These are phyloP conservation scores for Umbilicus rupestris DNA, from an alignment of 164 flowering plant genomes.

Conservation along the genomic window DNA sequence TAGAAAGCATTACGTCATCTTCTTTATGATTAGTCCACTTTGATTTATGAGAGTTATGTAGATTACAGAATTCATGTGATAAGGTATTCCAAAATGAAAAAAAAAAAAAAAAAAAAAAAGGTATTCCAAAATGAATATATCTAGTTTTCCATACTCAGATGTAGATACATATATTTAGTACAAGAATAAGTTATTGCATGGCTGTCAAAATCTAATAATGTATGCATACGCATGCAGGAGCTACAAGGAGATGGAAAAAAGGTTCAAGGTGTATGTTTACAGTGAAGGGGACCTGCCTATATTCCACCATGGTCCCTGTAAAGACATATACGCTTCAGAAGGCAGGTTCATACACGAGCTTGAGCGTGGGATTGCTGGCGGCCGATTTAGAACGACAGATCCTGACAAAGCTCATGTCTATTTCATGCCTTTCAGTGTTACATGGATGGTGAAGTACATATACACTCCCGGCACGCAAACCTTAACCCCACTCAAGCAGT, in stretches of 20 bases:
- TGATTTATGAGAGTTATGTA: too few relatives aligned
- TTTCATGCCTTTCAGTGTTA: conserved; percentile 19
- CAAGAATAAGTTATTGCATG: not conserved
- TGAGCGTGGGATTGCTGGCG: conserved; percentile 2
- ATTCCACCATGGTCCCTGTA: conserved; percentile 43
- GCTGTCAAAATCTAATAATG: not conserved
- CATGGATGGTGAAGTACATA: conserved; percentile 14
- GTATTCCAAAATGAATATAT: too few relatives aligned
- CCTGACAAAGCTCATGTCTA: conserved; percentile 17
- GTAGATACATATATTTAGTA: too few relatives aligned
- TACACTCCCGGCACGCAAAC: conserved; percentile 7
- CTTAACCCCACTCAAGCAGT: conserved; percentile 3
- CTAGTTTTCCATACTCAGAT: too few relatives aligned
- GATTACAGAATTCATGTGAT: too few relatives aligned
- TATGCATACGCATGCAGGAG: conserved; percentile 36
- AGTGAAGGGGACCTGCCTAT: conserved; percentile 60
- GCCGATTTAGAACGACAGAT: conserved; percentile 9
- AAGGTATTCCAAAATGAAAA: too few relatives aligned
- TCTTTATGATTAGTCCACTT: too few relatives aligned
- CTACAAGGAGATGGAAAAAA: conserved; percentile 58
- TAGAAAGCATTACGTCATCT: too few relatives aligned
- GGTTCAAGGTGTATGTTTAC: conserved; percentile 53
- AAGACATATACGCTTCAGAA: conserved; percentile 31
- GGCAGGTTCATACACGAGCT: conserved; percentile 12
- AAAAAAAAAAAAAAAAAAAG: too few relatives aligned